Percentiles rank a stretch among this genome's conserved stretches.
These are phyloP conservation scores for Mikania micrantha DNA, from an alignment of 129 eudicot species.

Conservation along the genomic window DNA sequence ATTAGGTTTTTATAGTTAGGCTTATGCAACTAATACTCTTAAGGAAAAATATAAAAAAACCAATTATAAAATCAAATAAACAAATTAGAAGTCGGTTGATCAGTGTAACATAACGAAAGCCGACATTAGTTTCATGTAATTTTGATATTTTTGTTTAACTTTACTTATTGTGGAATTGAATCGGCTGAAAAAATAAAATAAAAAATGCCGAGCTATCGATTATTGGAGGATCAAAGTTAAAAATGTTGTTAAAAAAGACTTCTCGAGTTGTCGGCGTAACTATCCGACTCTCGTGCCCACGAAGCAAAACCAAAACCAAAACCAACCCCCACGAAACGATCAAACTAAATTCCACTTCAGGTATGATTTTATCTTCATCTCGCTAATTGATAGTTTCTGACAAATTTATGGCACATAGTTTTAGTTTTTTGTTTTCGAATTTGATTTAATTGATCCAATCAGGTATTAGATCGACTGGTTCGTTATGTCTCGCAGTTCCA, in stretches of 20 bases:
- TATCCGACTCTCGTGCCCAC: constrained; percentile 16
- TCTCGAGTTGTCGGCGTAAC: no score
- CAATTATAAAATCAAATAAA: no score
- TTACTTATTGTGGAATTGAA: no score
- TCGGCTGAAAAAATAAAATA: no score
- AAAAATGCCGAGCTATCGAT: neutral
- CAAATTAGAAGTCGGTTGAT: no score
- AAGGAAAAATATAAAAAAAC: no score
- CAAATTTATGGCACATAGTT: neutral
- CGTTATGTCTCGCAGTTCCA: constrained; percentile 2
- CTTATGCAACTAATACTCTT: no score
- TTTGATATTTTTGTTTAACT: no score
- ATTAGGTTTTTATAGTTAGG: no score
- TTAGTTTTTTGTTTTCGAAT: neutral
- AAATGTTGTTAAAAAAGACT: neutral
- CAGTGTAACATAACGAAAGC: no score
- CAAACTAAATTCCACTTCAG: constrained; percentile 22
- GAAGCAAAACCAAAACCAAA: constrained; percentile 14
- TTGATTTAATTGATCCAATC: neutral
- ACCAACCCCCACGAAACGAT: constrained; percentile 13
- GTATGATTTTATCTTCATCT: constrained; percentile 1
- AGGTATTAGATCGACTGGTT: constrained; percentile 17
- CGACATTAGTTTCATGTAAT: no score
- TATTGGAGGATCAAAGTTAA: neutral
- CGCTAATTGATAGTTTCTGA: neutral